Evolutionary conservation across 2,329 filamentous ascomycete genomes (phyloP).

Genomic region (Gliomastix tumulicola): DNA sequence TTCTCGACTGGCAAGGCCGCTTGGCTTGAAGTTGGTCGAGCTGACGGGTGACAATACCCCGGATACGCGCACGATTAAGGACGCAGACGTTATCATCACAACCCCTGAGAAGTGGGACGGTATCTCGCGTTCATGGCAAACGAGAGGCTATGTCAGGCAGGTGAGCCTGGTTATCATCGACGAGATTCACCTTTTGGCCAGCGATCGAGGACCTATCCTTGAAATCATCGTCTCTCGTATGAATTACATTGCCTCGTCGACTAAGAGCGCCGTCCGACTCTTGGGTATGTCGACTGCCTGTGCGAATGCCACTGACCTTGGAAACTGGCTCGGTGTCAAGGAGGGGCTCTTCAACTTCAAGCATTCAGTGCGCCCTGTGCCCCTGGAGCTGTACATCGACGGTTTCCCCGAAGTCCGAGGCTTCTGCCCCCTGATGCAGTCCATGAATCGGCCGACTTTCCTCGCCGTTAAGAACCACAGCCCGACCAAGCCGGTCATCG

Average conservation of each 20-base stretch:
- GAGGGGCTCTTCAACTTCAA: conserved; percentile 95
- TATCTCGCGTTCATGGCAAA: conserved; percentile 98
- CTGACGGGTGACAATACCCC: conserved; percentile 96
- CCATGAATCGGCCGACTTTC: conserved; percentile 97
- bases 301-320: conserved; percentile 89
- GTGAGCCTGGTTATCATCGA: conserved; percentile 97
- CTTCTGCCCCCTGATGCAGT: conserved; percentile 97
- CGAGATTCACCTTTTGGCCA: conserved; percentile 94
- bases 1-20: conserved; percentile 67
- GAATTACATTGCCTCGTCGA: conserved; percentile 98
- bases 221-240: conserved; percentile 93
- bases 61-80: conserved; percentile 88
- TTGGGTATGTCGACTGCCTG: conserved; percentile 99
- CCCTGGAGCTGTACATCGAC: conserved; percentile 93
- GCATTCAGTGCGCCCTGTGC: conserved; percentile 93
- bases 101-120: conserved; percentile 99
- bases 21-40: conserved; percentile 88
- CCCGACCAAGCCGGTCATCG: conserved; percentile 93
- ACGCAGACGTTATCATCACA: conserved; percentile 96
- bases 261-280: conserved; percentile 79
- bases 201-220: conserved; percentile 92
- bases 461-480: conserved; percentile 95
- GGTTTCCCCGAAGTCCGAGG: conserved; percentile 92
- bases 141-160: conserved; percentile 88
- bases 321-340: conserved; percentile 95